phyloP scores from a whole-genome alignment of 768 basidiomycete species.

The Kockovaella imperatae region DNA sequence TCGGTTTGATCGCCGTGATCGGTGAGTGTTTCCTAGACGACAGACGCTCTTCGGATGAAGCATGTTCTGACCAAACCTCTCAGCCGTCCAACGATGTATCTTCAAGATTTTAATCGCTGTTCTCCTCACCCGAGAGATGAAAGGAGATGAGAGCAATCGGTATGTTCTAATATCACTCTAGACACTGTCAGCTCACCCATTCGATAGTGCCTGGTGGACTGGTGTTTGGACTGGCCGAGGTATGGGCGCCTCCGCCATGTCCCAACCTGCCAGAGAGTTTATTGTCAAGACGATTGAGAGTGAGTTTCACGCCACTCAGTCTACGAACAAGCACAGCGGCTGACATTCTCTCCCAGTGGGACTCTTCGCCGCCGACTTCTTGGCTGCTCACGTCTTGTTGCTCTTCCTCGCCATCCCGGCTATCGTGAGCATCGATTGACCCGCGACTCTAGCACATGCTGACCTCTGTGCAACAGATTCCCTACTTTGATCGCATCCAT shows the following conservation, averaged over 20 bases:
- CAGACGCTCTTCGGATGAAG: no score
- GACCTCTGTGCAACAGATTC: no score
- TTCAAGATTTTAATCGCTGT: constrained; percentile 91
- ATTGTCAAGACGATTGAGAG: constrained; percentile 95
- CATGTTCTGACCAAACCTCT: no score
- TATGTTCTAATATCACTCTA: no score
- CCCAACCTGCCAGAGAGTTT: constrained; percentile 96
- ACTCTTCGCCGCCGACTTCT: constrained; percentile 88
- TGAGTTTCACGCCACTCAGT: no score
- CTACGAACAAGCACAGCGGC: no score
- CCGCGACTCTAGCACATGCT: no score
- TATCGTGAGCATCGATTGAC: no score
- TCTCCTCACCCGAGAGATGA: constrained; percentile 94
- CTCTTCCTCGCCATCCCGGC: constrained; percentile 85
- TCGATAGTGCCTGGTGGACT: constrained; percentile 99
- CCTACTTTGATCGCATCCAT: constrained; percentile 85
- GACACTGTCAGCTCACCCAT: no score
- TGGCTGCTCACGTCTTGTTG: constrained; percentile 58
- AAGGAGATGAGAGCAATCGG: constrained; percentile 98
- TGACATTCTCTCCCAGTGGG: no score
- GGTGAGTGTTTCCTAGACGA: no score
- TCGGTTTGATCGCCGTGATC: constrained; percentile 85
- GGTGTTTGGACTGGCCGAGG: constrained; percentile 84
- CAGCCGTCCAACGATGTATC: constrained; percentile 75
- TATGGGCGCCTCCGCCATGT: constrained; percentile 80